Percentiles rank a stretch among this genome's conserved stretches.
Conservation (phyloP, 495 filamentous ascomycete species). For the Talaromyces ruber region DNA sequence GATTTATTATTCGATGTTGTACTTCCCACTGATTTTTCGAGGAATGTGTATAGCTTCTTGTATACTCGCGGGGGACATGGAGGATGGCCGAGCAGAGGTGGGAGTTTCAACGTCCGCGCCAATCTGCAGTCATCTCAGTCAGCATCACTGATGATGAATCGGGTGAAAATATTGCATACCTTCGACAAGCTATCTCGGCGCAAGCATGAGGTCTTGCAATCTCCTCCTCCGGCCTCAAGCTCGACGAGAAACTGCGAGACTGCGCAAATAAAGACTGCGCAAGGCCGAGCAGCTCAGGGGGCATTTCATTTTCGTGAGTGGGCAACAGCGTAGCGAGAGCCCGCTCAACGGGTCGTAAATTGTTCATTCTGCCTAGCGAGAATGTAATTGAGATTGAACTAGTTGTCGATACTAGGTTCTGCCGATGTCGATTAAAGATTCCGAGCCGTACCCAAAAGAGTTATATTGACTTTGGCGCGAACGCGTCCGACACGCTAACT, state of each 20-base stretch:
- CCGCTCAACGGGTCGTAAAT: conserved; percentile 60
- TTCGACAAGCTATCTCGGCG: conserved; percentile 84
- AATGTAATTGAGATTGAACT: neutral
- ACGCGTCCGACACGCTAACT: neutral
- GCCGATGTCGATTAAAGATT: neutral
- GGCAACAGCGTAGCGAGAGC: conserved; percentile 70
- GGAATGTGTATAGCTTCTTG: conserved; percentile 71
- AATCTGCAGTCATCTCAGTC: conserved; percentile 43
- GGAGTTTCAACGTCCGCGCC: conserved; percentile 75
- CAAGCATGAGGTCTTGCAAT: conserved; percentile 81
- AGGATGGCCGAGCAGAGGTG: conserved; percentile 67
- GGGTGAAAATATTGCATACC: conserved; percentile 31
- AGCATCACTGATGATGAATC: conserved; percentile 1
- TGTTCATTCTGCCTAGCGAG: conserved; percentile 24
- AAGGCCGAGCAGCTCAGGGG: conserved; percentile 65
- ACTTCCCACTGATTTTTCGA: conserved; percentile 58
- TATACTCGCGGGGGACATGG: conserved; percentile 79
- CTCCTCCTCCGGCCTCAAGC: conserved; percentile 81
- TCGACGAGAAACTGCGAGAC: conserved; percentile 70
- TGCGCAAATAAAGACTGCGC: conserved; percentile 78
- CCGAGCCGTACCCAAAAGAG: neutral
- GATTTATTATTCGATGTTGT: conserved; percentile 20
- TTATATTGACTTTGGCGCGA: conserved; percentile 2
- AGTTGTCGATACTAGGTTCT: neutral
- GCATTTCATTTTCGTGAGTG: conserved; percentile 62